Evolutionary conservation across 2,329 filamentous ascomycete species (phyloP).

Genomic region (Monilinia fructigena): DNA sequence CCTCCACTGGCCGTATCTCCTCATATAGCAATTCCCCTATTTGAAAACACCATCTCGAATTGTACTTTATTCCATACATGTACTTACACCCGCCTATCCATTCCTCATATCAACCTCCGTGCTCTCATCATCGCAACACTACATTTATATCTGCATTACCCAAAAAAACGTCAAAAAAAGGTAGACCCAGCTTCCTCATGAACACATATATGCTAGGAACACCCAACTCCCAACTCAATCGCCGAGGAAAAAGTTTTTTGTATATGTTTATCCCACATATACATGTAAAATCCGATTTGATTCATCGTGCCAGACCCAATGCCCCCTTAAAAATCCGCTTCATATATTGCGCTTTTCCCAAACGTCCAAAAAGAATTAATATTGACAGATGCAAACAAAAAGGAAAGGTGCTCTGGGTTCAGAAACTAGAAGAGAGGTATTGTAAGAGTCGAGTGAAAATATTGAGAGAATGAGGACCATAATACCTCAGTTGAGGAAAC

Average conservation of each 20-base stretch:
- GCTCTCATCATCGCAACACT: constrained; percentile 11
- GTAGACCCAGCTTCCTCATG: constrained; percentile 7
- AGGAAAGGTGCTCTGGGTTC: background rate
- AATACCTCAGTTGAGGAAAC: constrained; percentile 21
- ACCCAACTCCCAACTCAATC: constrained; percentile 12
- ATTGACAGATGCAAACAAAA: constrained; percentile 2
- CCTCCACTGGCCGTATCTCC: background rate
- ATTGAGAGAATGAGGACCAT: background rate
- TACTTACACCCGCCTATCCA: background rate
- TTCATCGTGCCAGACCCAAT: constrained; percentile 11
- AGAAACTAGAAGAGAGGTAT: constrained; percentile 1
- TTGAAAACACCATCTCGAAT: background rate
- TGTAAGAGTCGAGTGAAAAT: background rate
- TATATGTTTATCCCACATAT: constrained; percentile 9
- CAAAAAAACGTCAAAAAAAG: constrained; percentile 1
- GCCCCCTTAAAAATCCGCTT: constrained; percentile 8
- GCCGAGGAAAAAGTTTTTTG: constrained; percentile 11
- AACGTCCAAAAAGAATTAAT: background rate
- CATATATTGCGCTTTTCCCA: constrained; percentile 16
- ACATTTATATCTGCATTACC: constrained; percentile 6
- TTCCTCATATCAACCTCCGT: background rate
- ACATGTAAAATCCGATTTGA: constrained; percentile 9
- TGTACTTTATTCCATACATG: background rate
- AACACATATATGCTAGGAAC: constrained; percentile 11
- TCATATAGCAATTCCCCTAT: background rate